Conservation (phyloP, 441 rosid genomes). For the Gossypium davidsonii region DNA sequence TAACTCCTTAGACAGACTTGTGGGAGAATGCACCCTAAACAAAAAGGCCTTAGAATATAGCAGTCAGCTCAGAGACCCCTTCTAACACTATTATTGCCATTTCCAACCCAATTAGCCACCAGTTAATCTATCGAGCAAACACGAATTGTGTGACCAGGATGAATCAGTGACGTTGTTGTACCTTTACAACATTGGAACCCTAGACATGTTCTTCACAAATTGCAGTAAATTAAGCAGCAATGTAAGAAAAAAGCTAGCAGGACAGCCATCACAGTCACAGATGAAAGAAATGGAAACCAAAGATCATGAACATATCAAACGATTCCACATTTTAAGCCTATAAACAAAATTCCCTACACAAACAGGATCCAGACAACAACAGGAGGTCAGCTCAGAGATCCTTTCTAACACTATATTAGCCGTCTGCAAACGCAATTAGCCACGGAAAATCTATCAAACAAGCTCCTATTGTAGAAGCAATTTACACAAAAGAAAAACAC, state of each 20-base stretch:
- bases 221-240: neutral
- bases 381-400: neutral
- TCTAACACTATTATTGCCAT: neutral
- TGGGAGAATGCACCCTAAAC: neutral
- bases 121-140: neutral
- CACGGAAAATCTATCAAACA: neutral
- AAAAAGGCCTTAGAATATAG: neutral
- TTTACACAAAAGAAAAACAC: neutral
- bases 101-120: neutral
- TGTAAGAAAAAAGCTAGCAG: neutral
- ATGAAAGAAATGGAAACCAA: neutral
- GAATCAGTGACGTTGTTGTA: neutral
- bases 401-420: neutral
- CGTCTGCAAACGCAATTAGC: neutral
- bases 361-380: neutral
- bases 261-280: neutral
- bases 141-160: neutral
- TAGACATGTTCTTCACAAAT: neutral
- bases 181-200: neutral
- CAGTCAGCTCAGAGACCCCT: neutral
- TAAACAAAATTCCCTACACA: neutral
- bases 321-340: neutral
- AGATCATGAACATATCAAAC: neutral
- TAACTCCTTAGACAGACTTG: neutral
- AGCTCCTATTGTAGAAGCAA: neutral